A percentile compares a stretch with the other conserved stretches of the same genome.
Conservation (phyloP, 2,329 filamentous ascomycete species). For the Penicillium concentricum region DNA sequence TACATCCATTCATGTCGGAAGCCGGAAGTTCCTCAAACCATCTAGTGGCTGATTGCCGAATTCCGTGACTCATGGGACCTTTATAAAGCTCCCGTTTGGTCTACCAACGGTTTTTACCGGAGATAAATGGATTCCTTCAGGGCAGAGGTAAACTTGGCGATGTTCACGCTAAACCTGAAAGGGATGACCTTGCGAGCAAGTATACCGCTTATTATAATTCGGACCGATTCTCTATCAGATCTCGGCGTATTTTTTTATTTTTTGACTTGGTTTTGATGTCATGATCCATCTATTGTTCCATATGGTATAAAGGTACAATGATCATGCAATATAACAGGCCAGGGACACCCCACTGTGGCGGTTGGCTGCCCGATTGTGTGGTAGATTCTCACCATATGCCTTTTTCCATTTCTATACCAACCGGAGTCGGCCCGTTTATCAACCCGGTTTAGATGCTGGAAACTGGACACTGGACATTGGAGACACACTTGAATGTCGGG, state of each 20-base stretch:
- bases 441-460: background rate
- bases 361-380: background rate
- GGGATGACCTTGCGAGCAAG: slow-evolving; percentile 28
- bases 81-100: background rate
- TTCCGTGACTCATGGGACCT: background rate
- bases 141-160: slow-evolving; percentile 2
- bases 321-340: background rate
- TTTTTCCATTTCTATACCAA: slow-evolving; percentile 2
- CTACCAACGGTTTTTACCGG: background rate
- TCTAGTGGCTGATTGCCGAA: background rate
- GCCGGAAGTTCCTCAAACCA: background rate
- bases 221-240: slow-evolving; percentile 18
- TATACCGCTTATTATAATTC: background rate
- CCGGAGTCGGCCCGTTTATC: background rate
- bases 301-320: background rate
- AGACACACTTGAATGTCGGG: background rate
- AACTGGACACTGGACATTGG: background rate
- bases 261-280: slow-evolving; percentile 9
- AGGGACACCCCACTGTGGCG: background rate
- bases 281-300: background rate
- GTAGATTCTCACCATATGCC: background rate
- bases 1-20: background rate
- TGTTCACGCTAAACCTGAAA: slow-evolving; percentile 26
- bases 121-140: background rate
- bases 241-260: background rate